A percentile compares a stretch with the other conserved stretches of the same genome.
Conservation (phyloP, 768 basidiomycete species). For the Agaricus bisporus region DNA sequence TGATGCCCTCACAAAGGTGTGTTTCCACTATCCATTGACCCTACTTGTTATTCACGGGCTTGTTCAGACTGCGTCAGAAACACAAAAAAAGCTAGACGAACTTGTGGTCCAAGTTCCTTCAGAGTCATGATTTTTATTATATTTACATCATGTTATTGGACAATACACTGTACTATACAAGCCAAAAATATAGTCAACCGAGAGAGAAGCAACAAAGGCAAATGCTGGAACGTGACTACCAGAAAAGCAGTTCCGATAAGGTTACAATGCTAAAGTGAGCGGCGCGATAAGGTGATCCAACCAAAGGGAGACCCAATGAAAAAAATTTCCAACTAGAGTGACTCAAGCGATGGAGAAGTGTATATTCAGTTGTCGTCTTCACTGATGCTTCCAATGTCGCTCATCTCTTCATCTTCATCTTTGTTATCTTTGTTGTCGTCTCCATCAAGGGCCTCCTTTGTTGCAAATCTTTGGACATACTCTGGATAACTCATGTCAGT, state of each 20-base stretch:
- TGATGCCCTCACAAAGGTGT: constrained; percentile 69
- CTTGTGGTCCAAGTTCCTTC: constrained; percentile 37
- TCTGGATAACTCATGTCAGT: constrained; percentile 40
- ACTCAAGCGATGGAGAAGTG: not conserved
- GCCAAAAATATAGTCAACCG: not conserved
- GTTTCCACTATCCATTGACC: constrained; percentile 5
- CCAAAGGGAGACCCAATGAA: constrained; percentile 5
- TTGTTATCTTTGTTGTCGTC: constrained; percentile 58
- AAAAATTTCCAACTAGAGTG: constrained; percentile 1
- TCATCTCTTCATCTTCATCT: constrained; percentile 82
- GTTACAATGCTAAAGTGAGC: constrained; percentile 8
- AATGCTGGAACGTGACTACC: not conserved
- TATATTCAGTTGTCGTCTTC: constrained; percentile 46
- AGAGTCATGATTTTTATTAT: constrained; percentile 1
- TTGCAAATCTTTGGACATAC: constrained; percentile 94
- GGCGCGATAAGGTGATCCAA: constrained; percentile 2
- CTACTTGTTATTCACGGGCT: constrained; percentile 6
- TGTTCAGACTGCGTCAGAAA: constrained; percentile 58
- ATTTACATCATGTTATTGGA: constrained; percentile 14
- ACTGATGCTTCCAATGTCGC: constrained; percentile 79
- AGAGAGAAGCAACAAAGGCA: constrained; percentile 9
- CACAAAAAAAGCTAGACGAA: constrained; percentile 71
- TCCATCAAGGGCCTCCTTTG: constrained; percentile 82
- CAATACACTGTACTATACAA: constrained; percentile 20
- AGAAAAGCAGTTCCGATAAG: not conserved